Conservation (phyloP, 148 eudicot genomes). For the Rhododendron ferrugineum region DNA sequence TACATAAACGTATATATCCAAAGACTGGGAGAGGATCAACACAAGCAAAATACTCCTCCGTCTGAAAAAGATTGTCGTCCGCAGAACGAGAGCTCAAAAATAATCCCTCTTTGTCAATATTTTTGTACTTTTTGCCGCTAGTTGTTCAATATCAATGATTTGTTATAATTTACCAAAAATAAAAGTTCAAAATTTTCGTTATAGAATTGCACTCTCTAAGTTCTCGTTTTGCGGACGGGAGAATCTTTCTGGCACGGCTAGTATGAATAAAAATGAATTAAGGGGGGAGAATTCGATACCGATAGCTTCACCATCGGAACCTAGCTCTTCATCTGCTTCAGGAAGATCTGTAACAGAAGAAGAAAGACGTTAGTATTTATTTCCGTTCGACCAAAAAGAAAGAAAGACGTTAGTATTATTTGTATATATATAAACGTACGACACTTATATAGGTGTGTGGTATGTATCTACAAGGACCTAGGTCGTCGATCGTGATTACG, state of each 20-base stretch:
- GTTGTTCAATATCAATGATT: neutral
- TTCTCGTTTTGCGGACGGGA: neutral
- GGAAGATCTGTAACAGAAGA: slow-evolving; percentile 29
- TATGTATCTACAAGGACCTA: slow-evolving; percentile 8
- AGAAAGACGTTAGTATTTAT: neutral
- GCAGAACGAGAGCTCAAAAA: neutral
- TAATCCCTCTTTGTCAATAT: neutral
- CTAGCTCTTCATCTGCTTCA: slow-evolving; percentile 35
- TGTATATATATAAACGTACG: neutral
- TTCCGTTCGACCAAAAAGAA: too few species aligned
- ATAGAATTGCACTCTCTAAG: too few species aligned
- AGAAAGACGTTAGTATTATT: too few species aligned
- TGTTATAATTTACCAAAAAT: too few species aligned
- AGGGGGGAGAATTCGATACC: neutral
- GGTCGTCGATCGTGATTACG: slow-evolving; percentile 20
- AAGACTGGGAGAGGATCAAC: neutral
- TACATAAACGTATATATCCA: neutral
- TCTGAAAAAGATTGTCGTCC: neutral
- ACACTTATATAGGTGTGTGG: neutral
- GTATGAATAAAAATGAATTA: neutral
- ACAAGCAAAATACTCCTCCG: neutral
- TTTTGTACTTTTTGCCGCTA: neutral
- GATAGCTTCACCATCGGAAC: slow-evolving; percentile 24
- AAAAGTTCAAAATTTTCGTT: too few species aligned
- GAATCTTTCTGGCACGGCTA: neutral